Base-by-base conservation (phyloP, 495 filamentous ascomycete species). In the Podospora bellae-mahoneyi region DNA sequence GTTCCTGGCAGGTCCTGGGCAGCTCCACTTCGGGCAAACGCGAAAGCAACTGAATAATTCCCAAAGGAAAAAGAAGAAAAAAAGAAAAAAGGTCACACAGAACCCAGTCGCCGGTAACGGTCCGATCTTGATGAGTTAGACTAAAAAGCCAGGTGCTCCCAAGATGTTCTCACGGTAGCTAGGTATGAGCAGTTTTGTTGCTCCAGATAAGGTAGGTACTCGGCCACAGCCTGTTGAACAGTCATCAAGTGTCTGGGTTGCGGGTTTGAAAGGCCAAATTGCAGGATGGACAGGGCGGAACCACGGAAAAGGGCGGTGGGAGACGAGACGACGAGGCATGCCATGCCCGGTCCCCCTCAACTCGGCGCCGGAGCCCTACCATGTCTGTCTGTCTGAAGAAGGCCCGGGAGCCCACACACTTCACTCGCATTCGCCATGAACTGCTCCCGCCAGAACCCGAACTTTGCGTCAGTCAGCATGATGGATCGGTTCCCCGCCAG, bases 61-160 rank as follows among this genome's bases (percentile, higher is more conserved):
- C 15, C 18, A 63, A 44, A 10, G 4, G 58, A 54, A 57, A 27
- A 19, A 54, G 4, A 16, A 32, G 48, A 59, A 61, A 57, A 27
- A 19, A 61, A 27, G n/a, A 58, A n/a, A 27, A 64, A 64, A 34
- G 9, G 26, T 3, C 26, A 18, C 55, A 23, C 57, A 62, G 7
- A 44, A 44, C 28, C 60, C 61, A 26, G 65, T 48, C 64, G 65
- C 74, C 72, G 69, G 72, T 73, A 74, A 74, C 72, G 72, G 74
- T 68, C 74, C 72, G 72, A 74, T 66, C 67, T 66, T 60, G 61
- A 20, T 30, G 9, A 16, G 19, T 28, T 61, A 27, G 59, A 26
- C 7, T 18, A 61, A 27, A 32, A 32, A 32, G 30, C 30, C 30
- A 32, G 30, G 30, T 32, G 30, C 30, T 32, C 30, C 30, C 30